Percentiles rank a stretch among this genome's conserved stretches.
Evolutionary conservation across 129 eudicot genomes (phyloP).

Genomic region (Helianthus annuus): DNA sequence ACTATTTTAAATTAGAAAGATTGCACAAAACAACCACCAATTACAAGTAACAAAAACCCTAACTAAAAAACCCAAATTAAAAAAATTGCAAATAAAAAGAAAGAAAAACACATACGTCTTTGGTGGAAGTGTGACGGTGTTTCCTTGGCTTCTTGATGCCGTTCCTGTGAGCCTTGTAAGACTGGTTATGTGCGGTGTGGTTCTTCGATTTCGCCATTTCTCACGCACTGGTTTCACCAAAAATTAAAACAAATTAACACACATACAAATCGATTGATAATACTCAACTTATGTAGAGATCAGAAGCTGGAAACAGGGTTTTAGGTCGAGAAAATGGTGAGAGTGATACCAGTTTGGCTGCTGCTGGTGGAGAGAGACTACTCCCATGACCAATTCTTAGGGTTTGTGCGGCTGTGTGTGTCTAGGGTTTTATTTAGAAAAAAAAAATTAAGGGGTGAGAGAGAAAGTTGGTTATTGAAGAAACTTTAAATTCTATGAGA

Average conservation of each 20-base stretch:
- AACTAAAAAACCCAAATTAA: neutral
- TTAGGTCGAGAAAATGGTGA: neutral
- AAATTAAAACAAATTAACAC: slow-evolving; percentile 12
- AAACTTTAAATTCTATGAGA: too few species aligned
- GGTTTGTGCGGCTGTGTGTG: too few species aligned
- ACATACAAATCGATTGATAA: neutral
- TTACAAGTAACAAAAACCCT: neutral
- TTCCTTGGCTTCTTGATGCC: slow-evolving; percentile 92
- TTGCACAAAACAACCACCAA: neutral
- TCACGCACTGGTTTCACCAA: neutral
- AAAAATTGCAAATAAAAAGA: neutral
- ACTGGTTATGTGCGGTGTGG: slow-evolving; percentile 91
- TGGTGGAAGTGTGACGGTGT: slow-evolving; percentile 85
- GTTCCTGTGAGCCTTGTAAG: slow-evolving; percentile 74
- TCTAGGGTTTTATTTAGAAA: too few species aligned
- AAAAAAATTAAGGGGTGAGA: too few species aligned
- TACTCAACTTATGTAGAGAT: neutral
- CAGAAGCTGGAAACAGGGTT: neutral
- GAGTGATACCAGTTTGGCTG: slow-evolving; percentile 28
- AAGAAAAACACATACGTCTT: slow-evolving; percentile 48
- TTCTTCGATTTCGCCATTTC: slow-evolving; percentile 83
- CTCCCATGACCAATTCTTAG: too few species aligned
- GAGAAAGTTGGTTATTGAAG: too few species aligned
- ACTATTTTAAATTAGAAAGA: too few species aligned
- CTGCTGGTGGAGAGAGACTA: neutral